Percentiles rank a stretch among this genome's conserved stretches.
These are phyloP conservation scores for Parietaria judaica DNA, from an alignment of 306 rosid genomes.

Conservation along the genomic window DNA sequence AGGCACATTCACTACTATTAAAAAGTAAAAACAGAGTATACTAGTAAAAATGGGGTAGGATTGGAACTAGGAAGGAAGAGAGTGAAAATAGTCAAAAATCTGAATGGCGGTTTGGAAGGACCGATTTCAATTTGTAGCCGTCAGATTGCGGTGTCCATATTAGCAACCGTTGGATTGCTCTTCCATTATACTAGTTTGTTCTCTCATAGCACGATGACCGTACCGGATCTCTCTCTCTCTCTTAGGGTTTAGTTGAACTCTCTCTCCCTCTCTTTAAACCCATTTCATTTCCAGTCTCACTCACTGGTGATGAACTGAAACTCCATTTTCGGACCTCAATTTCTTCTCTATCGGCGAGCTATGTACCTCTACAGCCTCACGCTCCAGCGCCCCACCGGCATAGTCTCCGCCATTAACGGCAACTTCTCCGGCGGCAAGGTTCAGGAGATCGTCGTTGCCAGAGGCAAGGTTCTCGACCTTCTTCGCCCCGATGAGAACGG, in stretches of 20 bases:
- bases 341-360: conserved; percentile 10
- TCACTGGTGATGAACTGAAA: not conserved
- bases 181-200: not conserved
- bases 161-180: no score
- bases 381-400: conserved; percentile 87
- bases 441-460: conserved; percentile 85
- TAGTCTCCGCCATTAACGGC: conserved; percentile 86
- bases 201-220: not conserved
- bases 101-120: no score
- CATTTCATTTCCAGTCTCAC: not conserved
- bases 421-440: conserved; percentile 91
- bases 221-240: not conserved
- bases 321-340: not conserved
- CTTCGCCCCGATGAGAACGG: conserved; percentile 92
- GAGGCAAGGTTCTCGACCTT: conserved; percentile 91
- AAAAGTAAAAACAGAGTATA: not conserved
- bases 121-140: no score
- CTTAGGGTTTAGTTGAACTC: not conserved
- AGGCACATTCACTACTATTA: not conserved
- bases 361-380: conserved; percentile 94
- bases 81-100: no score
- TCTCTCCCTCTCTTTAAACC: not conserved
- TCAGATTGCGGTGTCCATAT: no score
- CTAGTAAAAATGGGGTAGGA: not conserved
- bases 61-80: no score